Conservation (phyloP, 2,329 filamentous ascomycete genomes). For the Nigrograna mackinnonii region DNA sequence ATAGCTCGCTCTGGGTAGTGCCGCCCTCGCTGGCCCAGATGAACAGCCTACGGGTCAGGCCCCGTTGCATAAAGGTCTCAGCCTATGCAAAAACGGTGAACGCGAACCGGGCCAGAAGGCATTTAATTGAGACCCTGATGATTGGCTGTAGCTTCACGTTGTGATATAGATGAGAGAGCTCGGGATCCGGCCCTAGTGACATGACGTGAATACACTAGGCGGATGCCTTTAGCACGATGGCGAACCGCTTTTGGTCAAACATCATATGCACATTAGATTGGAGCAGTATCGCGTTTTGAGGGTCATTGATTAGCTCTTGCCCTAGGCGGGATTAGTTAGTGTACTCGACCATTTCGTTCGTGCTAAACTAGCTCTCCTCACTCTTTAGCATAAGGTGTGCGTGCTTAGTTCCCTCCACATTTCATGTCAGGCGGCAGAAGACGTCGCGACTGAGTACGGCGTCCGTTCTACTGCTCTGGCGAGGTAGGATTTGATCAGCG, state of each 20-base stretch:
- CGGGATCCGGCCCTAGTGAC: constrained; percentile 2
- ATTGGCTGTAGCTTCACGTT: constrained; percentile 19
- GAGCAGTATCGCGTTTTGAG: constrained; percentile 17
- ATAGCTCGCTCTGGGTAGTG: neutral
- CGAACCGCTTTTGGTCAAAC: constrained; percentile 19
- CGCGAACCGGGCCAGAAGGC: constrained; percentile 17
- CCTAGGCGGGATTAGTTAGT: neutral
- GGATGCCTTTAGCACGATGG: constrained; percentile 16
- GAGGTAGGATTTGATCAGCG: constrained; percentile 2
- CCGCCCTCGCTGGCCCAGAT: neutral
- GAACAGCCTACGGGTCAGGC: constrained; percentile 3
- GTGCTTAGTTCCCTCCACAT: constrained; percentile 17
- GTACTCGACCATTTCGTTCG: constrained; percentile 10
- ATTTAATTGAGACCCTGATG: constrained; percentile 13
- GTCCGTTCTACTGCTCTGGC: constrained; percentile 6
- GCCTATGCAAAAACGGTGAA: constrained; percentile 17
- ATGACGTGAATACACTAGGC: constrained; percentile 11
- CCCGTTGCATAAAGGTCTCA: constrained; percentile 11
- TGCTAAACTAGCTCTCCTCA: constrained; percentile 21
- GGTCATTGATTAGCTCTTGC: neutral
- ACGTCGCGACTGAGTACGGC: constrained; percentile 10
- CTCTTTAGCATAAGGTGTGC: constrained; percentile 19
- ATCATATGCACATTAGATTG: constrained; percentile 20
- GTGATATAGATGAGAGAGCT: constrained; percentile 17
- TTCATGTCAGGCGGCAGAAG: constrained; percentile 21